A percentile compares a stretch with the other conserved stretches of the same genome.
phyloP scores from a whole-genome alignment of 2,329 filamentous ascomycete genomes.

The Fusarium mexicanum region DNA sequence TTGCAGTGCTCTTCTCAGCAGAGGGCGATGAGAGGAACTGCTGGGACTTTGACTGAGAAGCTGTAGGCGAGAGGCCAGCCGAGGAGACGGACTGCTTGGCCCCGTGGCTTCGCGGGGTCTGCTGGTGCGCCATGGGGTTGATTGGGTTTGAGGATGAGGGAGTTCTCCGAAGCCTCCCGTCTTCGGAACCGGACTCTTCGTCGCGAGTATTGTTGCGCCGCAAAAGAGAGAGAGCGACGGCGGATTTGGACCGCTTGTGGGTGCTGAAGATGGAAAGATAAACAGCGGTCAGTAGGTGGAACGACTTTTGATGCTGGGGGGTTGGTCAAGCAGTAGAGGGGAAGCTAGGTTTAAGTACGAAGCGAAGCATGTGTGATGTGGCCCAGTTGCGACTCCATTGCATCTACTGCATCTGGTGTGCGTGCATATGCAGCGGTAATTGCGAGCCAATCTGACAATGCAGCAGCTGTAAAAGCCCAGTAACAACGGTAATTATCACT shows the following conservation, averaged over 20 bases:
- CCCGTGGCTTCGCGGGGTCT: conserved; percentile 54
- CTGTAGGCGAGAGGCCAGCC: conserved; percentile 54
- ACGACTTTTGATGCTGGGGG: conserved; percentile 37
- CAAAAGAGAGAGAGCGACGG: conserved; percentile 63
- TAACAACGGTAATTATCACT: not conserved
- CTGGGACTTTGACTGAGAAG: conserved; percentile 42
- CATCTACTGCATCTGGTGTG: conserved; percentile 12
- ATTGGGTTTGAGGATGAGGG: conserved; percentile 44
- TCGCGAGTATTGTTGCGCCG: conserved; percentile 61
- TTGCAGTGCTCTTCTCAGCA: conserved; percentile 57
- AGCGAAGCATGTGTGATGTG: conserved; percentile 30
- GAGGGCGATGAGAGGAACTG: conserved; percentile 44
- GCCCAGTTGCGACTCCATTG: conserved; percentile 27
- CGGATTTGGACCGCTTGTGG: conserved; percentile 66
- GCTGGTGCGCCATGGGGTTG: conserved; percentile 51
- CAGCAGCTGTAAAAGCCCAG: not conserved
- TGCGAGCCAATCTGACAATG: conserved; percentile 15
- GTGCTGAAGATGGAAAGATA: conserved; percentile 38
- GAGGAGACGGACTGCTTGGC: conserved; percentile 59
- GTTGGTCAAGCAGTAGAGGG: conserved; percentile 24
- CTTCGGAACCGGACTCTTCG: conserved; percentile 64
- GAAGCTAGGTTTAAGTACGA: conserved; percentile 31
- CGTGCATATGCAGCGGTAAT: conserved; percentile 22
- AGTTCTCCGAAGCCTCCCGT: conserved; percentile 55
- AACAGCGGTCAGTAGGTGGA: conserved; percentile 45